Percentiles rank a stretch among this genome's conserved stretches.
These are phyloP conservation scores for Fusarium setosum DNA, from an alignment of 2,329 filamentous ascomycete genomes.

Conservation along the genomic window DNA sequence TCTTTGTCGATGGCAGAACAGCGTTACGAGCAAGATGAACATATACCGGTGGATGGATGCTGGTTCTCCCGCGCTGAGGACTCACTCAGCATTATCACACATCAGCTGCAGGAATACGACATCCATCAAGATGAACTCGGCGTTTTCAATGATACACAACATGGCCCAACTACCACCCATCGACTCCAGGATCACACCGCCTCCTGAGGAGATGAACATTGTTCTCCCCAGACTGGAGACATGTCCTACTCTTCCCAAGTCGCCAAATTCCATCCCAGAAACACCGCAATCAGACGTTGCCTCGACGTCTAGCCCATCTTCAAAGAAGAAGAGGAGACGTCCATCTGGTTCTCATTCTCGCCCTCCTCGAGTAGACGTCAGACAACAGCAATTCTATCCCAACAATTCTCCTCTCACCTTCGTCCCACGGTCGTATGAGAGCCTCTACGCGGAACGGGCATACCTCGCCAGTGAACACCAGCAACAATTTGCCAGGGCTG, in stretches of 20 bases:
- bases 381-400: slow-evolving; percentile 5
- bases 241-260: slow-evolving; percentile 16
- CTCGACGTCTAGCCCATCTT: neutral
- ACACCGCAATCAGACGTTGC: slow-evolving; percentile 8
- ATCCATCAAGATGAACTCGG: slow-evolving; percentile 27
- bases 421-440: slow-evolving; percentile 53
- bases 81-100: slow-evolving; percentile 4
- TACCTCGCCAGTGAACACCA: slow-evolving; percentile 59
- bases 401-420: slow-evolving; percentile 40
- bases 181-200: slow-evolving; percentile 33
- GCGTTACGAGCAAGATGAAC: slow-evolving; percentile 19
- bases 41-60: slow-evolving; percentile 23
- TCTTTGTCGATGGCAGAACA: slow-evolving; percentile 12
- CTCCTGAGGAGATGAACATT: slow-evolving; percentile 26
- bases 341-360: slow-evolving; percentile 16
- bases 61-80: neutral
- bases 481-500: slow-evolving; percentile 51
- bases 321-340: slow-evolving; percentile 19
- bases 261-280: slow-evolving; percentile 13
- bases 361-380: slow-evolving; percentile 4
- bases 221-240: slow-evolving; percentile 11
- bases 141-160: slow-evolving; percentile 17
- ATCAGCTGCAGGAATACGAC: slow-evolving; percentile 2
- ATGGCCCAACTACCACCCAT: slow-evolving; percentile 25
- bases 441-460: slow-evolving; percentile 57